Percentiles rank a stretch among this genome's conserved stretches.
Evolutionary conservation across 73 alveolate genomes (phyloP).

Genomic region (Tetrahymena malaccensis): DNA sequence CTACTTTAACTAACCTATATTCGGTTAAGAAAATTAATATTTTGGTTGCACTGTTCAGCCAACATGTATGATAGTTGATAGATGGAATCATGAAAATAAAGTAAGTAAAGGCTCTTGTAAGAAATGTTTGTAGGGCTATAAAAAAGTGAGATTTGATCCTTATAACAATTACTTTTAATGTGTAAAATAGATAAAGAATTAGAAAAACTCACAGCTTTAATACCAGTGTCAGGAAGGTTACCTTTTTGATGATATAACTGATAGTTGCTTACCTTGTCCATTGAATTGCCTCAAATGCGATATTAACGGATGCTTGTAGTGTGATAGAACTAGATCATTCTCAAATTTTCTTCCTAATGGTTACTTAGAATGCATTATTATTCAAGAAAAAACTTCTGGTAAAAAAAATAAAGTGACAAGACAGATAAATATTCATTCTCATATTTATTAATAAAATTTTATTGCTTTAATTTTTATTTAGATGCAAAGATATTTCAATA

Average conservation of each 20-base stretch:
- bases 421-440: too few species aligned
- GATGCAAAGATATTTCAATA: too few species aligned
- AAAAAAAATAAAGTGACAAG: neutral
- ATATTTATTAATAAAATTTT: too few species aligned
- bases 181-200: neutral
- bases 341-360: neutral
- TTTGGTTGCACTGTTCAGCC: neutral
- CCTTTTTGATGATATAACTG: neutral
- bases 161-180: neutral
- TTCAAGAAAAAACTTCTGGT: neutral
- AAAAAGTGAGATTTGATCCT: neutral
- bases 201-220: neutral
- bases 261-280: neutral
- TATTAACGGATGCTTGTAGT: neutral
- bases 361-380: neutral
- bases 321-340: neutral
- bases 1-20: neutral
- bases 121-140: neutral
- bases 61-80: neutral
- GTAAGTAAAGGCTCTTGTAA: neutral
- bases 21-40: neutral
- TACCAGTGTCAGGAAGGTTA: neutral
- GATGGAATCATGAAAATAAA: neutral
- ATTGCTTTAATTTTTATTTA: too few species aligned
- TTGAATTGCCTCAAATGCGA: neutral